Percentiles rank a stretch among this genome's conserved stretches.
phyloP scores from a whole-genome alignment of 805 yeast genomes.

The Lipomyces japonicus region DNA sequence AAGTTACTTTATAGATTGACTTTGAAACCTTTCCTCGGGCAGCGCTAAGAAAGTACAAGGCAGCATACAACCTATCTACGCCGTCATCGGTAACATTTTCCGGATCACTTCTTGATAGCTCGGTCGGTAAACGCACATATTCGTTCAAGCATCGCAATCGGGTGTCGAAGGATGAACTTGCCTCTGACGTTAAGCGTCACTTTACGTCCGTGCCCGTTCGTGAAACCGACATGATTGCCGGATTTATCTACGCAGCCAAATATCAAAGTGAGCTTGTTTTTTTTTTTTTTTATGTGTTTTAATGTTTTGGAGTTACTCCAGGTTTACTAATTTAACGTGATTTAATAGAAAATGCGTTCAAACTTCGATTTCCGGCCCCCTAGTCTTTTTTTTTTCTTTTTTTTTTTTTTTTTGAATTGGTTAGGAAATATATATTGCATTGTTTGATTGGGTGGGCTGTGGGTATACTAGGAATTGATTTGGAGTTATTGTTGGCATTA shows the following conservation, averaged over 20 bases:
- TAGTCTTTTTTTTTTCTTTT: not conserved
- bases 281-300: not conserved
- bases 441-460: no score
- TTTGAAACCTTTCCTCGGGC: slow-evolving; percentile 60
- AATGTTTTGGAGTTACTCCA: not conserved
- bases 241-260: slow-evolving; percentile 79
- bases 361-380: slow-evolving; percentile 3
- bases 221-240: slow-evolving; percentile 84
- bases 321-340: slow-evolving; percentile 1
- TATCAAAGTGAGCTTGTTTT: slow-evolving; percentile 49
- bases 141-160: slow-evolving; percentile 42
- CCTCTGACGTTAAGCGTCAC: slow-evolving; percentile 62
- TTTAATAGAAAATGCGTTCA: slow-evolving; percentile 11
- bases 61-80: slow-evolving; percentile 51
- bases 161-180: slow-evolving; percentile 57
- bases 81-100: slow-evolving; percentile 62
- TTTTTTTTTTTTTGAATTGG: no score
- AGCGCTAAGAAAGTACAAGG: slow-evolving; percentile 66
- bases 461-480: no score
- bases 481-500: no score
- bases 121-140: slow-evolving; percentile 68
- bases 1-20: slow-evolving; percentile 43
- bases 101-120: slow-evolving; percentile 67
- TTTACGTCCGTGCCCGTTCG: slow-evolving; percentile 57
- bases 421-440: no score